These are phyloP conservation scores for Paramecium tetraurelia DNA, from an alignment of 73 alveolate genomes.

Conservation along the genomic window DNA sequence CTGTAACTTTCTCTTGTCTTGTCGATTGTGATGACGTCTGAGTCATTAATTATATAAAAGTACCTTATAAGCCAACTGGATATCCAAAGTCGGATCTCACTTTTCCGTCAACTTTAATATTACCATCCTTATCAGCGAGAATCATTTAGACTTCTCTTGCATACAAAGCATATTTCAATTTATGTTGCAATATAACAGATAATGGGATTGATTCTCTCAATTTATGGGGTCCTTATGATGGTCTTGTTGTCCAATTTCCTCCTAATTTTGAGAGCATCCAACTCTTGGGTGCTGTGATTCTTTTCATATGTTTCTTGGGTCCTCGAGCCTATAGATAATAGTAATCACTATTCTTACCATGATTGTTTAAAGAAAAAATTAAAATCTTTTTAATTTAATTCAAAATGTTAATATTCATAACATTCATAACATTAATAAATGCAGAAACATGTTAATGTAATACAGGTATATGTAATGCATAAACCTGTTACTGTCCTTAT, in stretches of 20 bases:
- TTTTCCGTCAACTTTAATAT: conserved; percentile 90
- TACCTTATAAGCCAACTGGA: conserved; percentile 93
- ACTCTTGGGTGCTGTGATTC: conserved; percentile 97
- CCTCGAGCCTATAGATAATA: conserved; percentile 91
- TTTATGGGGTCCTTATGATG: conserved; percentile 98
- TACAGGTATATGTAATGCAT: conserved; percentile 18
- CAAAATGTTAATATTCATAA: neutral
- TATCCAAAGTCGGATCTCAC: conserved; percentile 92
- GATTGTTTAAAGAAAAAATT: conserved; percentile 46
- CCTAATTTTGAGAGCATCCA: conserved; percentile 98
- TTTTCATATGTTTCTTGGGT: conserved; percentile 97
- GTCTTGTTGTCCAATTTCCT: conserved; percentile 91
- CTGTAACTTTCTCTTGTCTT: conserved; percentile 94
- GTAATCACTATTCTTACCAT: neutral
- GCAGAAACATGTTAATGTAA: neutral
- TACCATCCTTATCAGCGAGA: conserved; percentile 87
- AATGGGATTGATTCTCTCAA: conserved; percentile 95
- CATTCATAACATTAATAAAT: neutral
- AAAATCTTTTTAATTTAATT: conserved; percentile 30
- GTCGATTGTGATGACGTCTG: conserved; percentile 88
- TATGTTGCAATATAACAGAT: conserved; percentile 80
- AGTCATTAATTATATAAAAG: neutral
- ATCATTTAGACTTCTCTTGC: conserved; percentile 85
- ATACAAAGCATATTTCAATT: conserved; percentile 90
- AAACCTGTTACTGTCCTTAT: conserved; percentile 11